These are phyloP conservation scores for Scenedesmus sp. DNA, from an alignment of 163 green algal genomes.

Conservation along the genomic window DNA sequence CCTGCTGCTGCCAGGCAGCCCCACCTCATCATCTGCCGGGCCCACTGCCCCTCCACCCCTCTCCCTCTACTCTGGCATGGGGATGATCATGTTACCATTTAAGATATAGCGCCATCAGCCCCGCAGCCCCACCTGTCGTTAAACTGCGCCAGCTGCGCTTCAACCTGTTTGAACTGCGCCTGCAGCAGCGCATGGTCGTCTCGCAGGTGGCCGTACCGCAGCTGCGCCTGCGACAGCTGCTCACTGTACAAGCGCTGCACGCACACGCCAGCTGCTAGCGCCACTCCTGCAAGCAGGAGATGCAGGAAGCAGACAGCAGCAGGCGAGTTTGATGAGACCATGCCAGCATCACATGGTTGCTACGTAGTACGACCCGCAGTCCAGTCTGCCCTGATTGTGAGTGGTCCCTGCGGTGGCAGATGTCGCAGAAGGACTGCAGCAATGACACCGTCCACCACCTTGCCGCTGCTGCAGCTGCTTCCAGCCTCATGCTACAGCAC, in stretches of 20 bases:
- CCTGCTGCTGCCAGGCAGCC: too few relatives aligned
- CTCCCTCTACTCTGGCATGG: too few relatives aligned
- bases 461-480: too few relatives aligned
- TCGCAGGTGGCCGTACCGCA: constrained; percentile 9
- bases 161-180: constrained; percentile 1
- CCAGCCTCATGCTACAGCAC: too few relatives aligned
- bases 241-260: constrained; percentile 24
- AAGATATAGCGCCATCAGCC: neutral
- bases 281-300: constrained; percentile 31
- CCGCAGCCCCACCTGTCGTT: neutral
- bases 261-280: neutral
- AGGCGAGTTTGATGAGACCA: too few relatives aligned
- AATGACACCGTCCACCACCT: too few relatives aligned
- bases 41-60: too few relatives aligned
- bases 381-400: neutral
- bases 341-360: too few relatives aligned
- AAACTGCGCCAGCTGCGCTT: neutral
- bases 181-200: constrained; percentile 22
- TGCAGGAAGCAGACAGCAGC: neutral
- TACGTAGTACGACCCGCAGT: neutral
- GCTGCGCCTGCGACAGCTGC: constrained; percentile 7
- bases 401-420: too few relatives aligned
- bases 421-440: too few relatives aligned
- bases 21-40: too few relatives aligned
- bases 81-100: too few relatives aligned